Base-by-base conservation (phyloP, 495 filamentous ascomycete genomes). In the Hapsidospora chrysogenum region DNA sequence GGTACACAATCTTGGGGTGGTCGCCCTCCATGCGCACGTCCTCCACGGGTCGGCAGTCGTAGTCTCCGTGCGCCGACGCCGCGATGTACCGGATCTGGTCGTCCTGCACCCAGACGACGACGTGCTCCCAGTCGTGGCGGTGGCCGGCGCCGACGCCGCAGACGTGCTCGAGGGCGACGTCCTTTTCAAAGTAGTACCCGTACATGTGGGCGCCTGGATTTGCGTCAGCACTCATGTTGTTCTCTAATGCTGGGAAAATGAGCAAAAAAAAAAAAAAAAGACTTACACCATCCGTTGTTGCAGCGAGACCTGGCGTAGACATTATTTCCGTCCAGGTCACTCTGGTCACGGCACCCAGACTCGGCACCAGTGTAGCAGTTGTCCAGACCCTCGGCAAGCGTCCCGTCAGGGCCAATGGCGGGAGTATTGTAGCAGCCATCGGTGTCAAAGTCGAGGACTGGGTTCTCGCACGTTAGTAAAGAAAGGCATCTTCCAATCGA, bases 181-280 rank as follows among this genome's bases (percentile, higher is more conserved):
- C 60, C 46, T 63, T 64, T 42, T 63, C 59, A 19, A 63, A 64
- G 46, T 61, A 64, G 42, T 61, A 61, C 34, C 53, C 56, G 46
- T 64, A 64, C 22, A 64, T 25, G 42, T 58, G 56, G 17, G 53
- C 46, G 42, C 51, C n/a, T n/a, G n/a, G n/a, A n/a, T n/a, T n/a
- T n/a, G n/a, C n/a, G n/a, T n/a, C n/a, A n/a, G n/a, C n/a, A n/a
- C n/a, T n/a, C n/a, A n/a, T n/a, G n/a, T n/a, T n/a, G n/a, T n/a
- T n/a, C n/a, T n/a, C n/a, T n/a, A n/a, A n/a, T n/a, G n/a, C n/a
- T n/a, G n/a, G n/a, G n/a, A n/a, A n/a, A n/a, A n/a, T n/a, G n/a
- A n/a, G n/a, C n/a, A n/a, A n/a, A n/a, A n/a, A n/a, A n/a, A n/a
- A n/a, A n/a, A n/a, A n/a, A n/a, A n/a, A n/a, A n/a, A n/a, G n/a